phyloP scores from a whole-genome alignment of 352 stramenopile species.

The Globisporangium spinosum region DNA sequence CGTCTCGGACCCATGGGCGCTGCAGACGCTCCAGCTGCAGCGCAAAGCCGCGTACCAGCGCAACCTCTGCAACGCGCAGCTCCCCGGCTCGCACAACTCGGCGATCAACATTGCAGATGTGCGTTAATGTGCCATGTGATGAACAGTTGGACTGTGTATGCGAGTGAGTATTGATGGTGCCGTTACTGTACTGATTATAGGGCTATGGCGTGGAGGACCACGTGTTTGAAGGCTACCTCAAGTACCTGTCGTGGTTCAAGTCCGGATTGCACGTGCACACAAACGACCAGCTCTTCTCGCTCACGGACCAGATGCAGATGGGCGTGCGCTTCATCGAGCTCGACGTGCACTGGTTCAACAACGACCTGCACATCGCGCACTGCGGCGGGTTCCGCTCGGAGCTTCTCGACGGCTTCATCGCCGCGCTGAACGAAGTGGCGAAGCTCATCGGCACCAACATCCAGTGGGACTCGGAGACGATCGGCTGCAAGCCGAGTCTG shows the following conservation, averaged over 20 bases:
- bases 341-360: constrained; percentile 68
- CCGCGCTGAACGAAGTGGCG: constrained; percentile 57
- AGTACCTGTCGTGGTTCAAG: constrained; percentile 61
- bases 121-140: constrained; percentile 12
- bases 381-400: constrained; percentile 57
- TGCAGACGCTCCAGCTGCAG: constrained; percentile 34
- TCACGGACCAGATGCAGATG: constrained; percentile 68
- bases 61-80: constrained; percentile 52
- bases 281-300: constrained; percentile 61
- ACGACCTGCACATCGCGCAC: constrained; percentile 61
- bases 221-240: constrained; percentile 53
- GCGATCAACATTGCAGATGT: constrained; percentile 54
- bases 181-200: constrained; percentile 12
- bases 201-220: constrained; percentile 66
- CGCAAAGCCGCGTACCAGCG: constrained; percentile 43
- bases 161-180: neutral
- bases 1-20: constrained; percentile 34
- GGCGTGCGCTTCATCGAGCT: constrained; percentile 65
- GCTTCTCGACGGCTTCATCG: constrained; percentile 61
- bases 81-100: constrained; percentile 60
- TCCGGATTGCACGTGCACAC: constrained; percentile 51
- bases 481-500: constrained; percentile 65
- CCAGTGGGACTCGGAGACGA: constrained; percentile 65
- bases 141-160: neutral
- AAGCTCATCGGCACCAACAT: constrained; percentile 53